These are phyloP conservation scores for Lactarius sanguifluus DNA, from an alignment of 768 basidiomycete species.

Conservation along the genomic window DNA sequence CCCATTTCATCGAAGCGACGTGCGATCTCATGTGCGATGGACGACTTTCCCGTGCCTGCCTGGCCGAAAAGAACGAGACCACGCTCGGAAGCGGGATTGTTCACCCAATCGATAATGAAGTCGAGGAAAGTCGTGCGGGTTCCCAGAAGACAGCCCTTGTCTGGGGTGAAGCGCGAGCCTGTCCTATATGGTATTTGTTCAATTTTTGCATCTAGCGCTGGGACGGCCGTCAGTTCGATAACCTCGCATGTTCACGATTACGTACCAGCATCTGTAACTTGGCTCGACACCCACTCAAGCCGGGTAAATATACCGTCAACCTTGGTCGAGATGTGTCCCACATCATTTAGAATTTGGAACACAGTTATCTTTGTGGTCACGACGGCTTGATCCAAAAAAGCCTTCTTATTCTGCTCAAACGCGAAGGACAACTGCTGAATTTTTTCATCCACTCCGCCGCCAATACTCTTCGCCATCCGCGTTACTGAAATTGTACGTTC, in stretches of 20 bases:
- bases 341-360: no score
- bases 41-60: slow-evolving; percentile 1
- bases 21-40: background rate
- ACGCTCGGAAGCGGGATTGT: background rate
- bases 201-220: background rate
- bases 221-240: background rate
- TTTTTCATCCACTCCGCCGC: no score
- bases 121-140: background rate
- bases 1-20: background rate
- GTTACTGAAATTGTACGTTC: no score
- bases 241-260: background rate
- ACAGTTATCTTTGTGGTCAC: no score
- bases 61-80: slow-evolving; percentile 2
- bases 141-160: background rate
- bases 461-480: no score
- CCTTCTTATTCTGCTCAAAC: no score
- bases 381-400: no score
- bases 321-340: no score
- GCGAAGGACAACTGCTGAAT: no score
- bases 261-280: background rate
- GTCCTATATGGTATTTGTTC: background rate
- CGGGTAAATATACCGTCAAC: no score
- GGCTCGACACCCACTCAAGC: background rate
- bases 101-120: background rate
- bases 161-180: background rate